A percentile compares a stretch with the other conserved stretches of the same genome.
phyloP scores from a whole-genome alignment of 1,139 yeast species.

The Hyphopichia burtonii region DNA sequence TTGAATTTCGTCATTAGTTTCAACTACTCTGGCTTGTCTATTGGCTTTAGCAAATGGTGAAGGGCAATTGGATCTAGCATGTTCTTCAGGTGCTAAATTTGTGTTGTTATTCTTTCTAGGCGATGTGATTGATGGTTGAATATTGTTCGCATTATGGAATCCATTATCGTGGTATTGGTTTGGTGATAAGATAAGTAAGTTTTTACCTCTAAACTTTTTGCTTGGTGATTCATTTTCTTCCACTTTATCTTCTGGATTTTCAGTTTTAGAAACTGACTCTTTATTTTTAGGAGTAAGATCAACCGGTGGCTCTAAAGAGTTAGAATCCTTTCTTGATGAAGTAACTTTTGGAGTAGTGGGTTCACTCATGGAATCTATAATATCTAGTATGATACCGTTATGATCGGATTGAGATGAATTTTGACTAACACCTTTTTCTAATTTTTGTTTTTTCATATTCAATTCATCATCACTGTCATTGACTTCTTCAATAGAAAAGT shows the following conservation, averaged over 20 bases:
- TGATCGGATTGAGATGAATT: not conserved
- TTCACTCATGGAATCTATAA: constrained; percentile 12
- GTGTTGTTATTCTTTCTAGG: constrained; percentile 4
- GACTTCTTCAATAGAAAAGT: constrained; percentile 42
- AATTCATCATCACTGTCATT: constrained; percentile 42
- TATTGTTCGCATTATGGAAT: constrained; percentile 21
- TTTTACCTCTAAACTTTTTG: constrained; percentile 24
- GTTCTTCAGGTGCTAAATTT: constrained; percentile 16
- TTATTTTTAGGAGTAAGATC: constrained; percentile 15
- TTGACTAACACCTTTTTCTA: not conserved
- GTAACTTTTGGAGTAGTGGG: constrained; percentile 14
- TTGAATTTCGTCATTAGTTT: constrained; percentile 31
- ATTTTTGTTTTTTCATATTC: constrained; percentile 7
- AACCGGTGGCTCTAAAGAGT: constrained; percentile 22
- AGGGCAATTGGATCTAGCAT: constrained; percentile 26
- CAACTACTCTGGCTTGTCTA: constrained; percentile 49
- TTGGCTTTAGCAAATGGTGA: constrained; percentile 47
- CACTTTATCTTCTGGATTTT: not conserved
- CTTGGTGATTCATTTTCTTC: constrained; percentile 1
- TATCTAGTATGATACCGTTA: constrained; percentile 17
- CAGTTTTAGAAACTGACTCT: not conserved
- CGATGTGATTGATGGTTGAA: constrained; percentile 2
- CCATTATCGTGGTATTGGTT: constrained; percentile 38
- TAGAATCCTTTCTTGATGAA: constrained; percentile 1
- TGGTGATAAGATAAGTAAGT: constrained; percentile 41